Evolutionary conservation across 352 stramenopile genomes (phyloP).

Genomic region (Globisporangium mamillatum): DNA sequence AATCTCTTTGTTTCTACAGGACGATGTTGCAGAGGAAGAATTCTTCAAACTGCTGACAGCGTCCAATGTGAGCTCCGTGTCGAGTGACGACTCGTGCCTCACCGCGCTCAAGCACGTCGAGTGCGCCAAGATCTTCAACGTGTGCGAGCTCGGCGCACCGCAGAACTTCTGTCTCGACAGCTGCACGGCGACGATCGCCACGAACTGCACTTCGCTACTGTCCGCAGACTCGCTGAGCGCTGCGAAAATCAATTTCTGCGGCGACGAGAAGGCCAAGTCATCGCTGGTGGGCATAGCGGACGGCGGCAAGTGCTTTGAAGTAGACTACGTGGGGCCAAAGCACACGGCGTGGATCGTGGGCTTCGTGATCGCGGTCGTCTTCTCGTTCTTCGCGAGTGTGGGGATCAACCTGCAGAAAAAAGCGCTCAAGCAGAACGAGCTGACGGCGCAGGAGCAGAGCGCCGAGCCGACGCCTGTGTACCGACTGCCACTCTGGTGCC

Average conservation of each 20-base stretch:
- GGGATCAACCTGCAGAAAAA: constrained; percentile 86
- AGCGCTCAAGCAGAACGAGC: constrained; percentile 81
- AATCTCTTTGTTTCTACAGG: constrained; percentile 21
- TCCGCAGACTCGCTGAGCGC: constrained; percentile 11
- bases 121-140: constrained; percentile 61
- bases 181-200: constrained; percentile 32
- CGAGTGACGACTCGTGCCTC: constrained; percentile 23
- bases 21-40: constrained; percentile 30
- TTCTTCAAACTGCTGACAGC: constrained; percentile 35
- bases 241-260: constrained; percentile 32
- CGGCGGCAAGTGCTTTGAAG: constrained; percentile 67
- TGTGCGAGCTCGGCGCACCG: constrained; percentile 64
- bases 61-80: constrained; percentile 1
- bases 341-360: constrained; percentile 73
- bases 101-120: constrained; percentile 39
- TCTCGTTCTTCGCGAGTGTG: constrained; percentile 79
- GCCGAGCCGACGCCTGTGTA: constrained; percentile 55
- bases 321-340: constrained; percentile 58
- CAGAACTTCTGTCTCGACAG: constrained; percentile 54
- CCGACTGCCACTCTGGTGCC: constrained; percentile 75
- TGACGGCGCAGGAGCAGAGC: constrained; percentile 48
- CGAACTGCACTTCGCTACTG: constrained; percentile 37
- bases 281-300: constrained; percentile 30
- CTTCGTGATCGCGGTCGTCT: constrained; percentile 78
- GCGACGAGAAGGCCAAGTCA: constrained; percentile 4